Evolutionary conservation across 2,329 filamentous ascomycete genomes (phyloP).

Genomic region (Pseudogymnoascus sp.): DNA sequence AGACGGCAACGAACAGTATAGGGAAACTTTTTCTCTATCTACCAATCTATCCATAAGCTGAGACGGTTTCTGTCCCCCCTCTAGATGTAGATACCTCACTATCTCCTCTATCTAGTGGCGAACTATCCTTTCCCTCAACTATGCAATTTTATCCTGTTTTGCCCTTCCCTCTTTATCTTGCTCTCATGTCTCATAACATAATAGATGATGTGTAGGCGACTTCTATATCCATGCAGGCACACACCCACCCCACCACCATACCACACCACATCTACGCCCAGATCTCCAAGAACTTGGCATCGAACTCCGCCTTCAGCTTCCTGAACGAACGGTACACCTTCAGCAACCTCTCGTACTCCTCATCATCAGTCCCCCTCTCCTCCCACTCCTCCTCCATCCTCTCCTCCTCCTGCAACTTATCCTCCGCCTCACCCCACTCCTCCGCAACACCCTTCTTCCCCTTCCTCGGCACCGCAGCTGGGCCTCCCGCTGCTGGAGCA

Average conservation of each 20-base stretch:
- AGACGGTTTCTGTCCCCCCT: neutral
- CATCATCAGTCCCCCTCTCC: conserved; percentile 23
- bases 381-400: conserved; percentile 30
- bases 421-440: conserved; percentile 41
- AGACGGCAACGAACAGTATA: too few species aligned
- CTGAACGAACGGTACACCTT: conserved; percentile 55
- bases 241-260: neutral
- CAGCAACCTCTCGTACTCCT: conserved; percentile 42
- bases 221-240: neutral
- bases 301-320: conserved; percentile 52
- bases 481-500: neutral
- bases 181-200: neutral
- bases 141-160: conserved; percentile 5
- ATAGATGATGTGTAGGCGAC: neutral
- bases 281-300: conserved; percentile 55
- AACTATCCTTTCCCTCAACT: neutral
- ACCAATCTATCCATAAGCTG: neutral
- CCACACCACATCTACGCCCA: conserved; percentile 43
- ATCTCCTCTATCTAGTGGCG: neutral
- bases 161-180: neutral
- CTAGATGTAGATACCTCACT: neutral
- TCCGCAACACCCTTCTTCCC: conserved; percentile 41
- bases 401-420: conserved; percentile 31
- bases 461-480: conserved; percentile 16
- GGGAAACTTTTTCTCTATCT: neutral